Percentiles rank a stretch among this genome's conserved stretches.
Conservation (phyloP, 1,139 yeast genomes). For the Neolecta irregularis region DNA sequence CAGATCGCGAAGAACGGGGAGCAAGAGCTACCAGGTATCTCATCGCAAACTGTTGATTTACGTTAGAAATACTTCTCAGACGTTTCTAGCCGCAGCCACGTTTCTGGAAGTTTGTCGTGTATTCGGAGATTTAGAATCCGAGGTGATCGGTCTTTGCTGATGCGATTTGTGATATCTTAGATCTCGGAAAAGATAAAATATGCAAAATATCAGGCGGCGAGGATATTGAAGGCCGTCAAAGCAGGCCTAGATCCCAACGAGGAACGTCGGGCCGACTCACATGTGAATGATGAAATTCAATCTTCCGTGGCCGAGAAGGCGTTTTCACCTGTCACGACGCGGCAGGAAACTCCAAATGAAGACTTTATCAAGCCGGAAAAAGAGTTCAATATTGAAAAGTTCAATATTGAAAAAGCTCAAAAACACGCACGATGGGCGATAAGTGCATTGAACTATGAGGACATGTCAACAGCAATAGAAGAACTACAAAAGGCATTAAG, state of each 20-base stretch:
- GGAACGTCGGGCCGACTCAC: neutral
- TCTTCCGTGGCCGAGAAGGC: neutral
- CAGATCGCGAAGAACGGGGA: slow-evolving; percentile 31
- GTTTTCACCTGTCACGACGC: neutral
- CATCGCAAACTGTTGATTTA: neutral
- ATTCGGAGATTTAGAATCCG: slow-evolving; percentile 20
- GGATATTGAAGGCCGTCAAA: slow-evolving; percentile 35
- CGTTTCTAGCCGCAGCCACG: slow-evolving; percentile 35
- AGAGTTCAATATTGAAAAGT: slow-evolving; percentile 42
- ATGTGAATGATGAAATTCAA: neutral
- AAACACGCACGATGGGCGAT: slow-evolving; percentile 83
- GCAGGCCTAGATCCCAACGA: slow-evolving; percentile 41
- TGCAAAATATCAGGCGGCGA: slow-evolving; percentile 43
- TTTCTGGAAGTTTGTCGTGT: slow-evolving; percentile 34
- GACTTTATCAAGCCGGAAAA: slow-evolving; percentile 9
- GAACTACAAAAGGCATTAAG: slow-evolving; percentile 53
- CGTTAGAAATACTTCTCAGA: slow-evolving; percentile 30
- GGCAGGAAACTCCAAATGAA: neutral
- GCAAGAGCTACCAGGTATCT: slow-evolving; percentile 17
- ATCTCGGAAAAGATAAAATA: slow-evolving; percentile 33
- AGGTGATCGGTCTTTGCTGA: slow-evolving; percentile 20
- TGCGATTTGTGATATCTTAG: slow-evolving; percentile 15
- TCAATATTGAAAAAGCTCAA: slow-evolving; percentile 58
- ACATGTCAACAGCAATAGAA: slow-evolving; percentile 60
- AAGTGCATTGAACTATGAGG: slow-evolving; percentile 88